Evolutionary conservation across 352 stramenopile genomes (phyloP).

Genomic region (Globisporangium nodosum): DNA sequence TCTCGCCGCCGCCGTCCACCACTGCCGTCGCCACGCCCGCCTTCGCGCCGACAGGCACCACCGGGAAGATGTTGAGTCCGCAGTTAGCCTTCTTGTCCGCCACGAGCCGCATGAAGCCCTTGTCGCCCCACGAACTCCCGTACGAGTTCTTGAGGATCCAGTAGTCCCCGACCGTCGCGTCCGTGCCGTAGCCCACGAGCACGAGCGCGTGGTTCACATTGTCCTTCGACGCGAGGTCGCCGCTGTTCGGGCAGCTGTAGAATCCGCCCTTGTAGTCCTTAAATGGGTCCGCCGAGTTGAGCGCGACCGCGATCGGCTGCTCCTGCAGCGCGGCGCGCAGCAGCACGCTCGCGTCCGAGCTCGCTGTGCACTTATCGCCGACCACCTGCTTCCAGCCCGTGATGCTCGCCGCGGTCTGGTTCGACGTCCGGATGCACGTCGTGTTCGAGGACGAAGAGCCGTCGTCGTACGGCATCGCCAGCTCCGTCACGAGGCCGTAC

Average conservation of each 20-base stretch:
- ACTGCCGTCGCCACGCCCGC: conserved; percentile 27
- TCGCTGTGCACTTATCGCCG: conserved; percentile 45
- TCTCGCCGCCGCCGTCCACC: conserved; percentile 60
- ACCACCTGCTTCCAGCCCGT: conserved; percentile 63
- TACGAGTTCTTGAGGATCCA: conserved; percentile 86
- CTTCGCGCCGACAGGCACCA: conserved; percentile 55
- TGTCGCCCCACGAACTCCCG: conserved; percentile 55
- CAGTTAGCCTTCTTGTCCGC: conserved; percentile 73
- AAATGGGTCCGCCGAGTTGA: conserved; percentile 70
- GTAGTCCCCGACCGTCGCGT: conserved; percentile 51
- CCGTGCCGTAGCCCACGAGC: conserved; percentile 70
- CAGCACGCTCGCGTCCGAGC: conserved; percentile 42
- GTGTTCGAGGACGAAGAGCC: conserved; percentile 3
- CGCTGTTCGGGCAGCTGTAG: conserved; percentile 67
- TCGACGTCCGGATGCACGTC: conserved; percentile 17
- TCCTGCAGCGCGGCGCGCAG: conserved; percentile 47
- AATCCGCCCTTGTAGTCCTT: conserved; percentile 63
- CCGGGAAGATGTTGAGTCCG: conserved; percentile 73
- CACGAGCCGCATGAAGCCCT: conserved; percentile 59
- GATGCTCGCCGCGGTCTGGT: conserved; percentile 68
- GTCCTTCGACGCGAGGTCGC: conserved; percentile 51
- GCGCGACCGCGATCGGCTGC: conserved; percentile 69
- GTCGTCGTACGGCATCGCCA: conserved; percentile 65
- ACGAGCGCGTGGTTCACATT: conserved; percentile 73
- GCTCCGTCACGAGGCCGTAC: conserved; percentile 59